Evolutionary conservation across 1,284 basidiomycete genomes (phyloP), one percentile per base, ranked within the genome.

Genomic region (Ustilago vetiveriae): DNA sequence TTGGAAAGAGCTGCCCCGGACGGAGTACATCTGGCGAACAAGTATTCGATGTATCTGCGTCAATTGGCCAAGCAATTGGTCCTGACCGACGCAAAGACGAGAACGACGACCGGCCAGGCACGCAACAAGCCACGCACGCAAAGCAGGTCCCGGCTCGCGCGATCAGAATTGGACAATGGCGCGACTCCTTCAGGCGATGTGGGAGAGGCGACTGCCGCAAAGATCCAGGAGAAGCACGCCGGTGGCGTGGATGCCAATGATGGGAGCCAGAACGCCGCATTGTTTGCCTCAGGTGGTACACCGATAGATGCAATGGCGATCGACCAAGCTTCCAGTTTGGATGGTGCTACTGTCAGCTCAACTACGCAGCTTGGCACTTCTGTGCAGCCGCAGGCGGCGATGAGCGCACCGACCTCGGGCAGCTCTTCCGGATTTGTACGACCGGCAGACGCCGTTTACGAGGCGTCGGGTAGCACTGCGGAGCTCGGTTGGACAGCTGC

Each of bases 51-150:
- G 54, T 71, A 71, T 21, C 37, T 71, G 42, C 63, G 68, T 8
- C 63, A 65, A 35, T 38, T 71, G 14, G 68, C 68, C 14, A 71
- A 71, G 44, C 68, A 71, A n/a, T 42, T 71, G 30, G 60, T 71
- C 1, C 21, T 71, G 50, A 67, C 63, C 16, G 68, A 71, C 36
- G 68, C 63, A 29, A 71, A 71, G 40, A 60, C 62, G 3, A 47
- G 67, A 24, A 47, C 39, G 8, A 50, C 58, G 6, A n/a, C 50
- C 3, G 30, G 26, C 10, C 48, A 53, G 29, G 38, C 48, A 11
- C 49, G 52, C 3, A 50, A 26, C 48, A 57, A 55, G 35, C 35
- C 52, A 13, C 49, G 46, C 10, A 58, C 54, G 6, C 33, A 42
- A 35, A 56, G 50, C 32, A 42, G 41, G 1, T 32, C 44, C 33